Evolutionary conservation across 768 basidiomycete species (phyloP), one percentile per base, ranked within the genome.

Genomic region (Lentinula aciculospora): DNA sequence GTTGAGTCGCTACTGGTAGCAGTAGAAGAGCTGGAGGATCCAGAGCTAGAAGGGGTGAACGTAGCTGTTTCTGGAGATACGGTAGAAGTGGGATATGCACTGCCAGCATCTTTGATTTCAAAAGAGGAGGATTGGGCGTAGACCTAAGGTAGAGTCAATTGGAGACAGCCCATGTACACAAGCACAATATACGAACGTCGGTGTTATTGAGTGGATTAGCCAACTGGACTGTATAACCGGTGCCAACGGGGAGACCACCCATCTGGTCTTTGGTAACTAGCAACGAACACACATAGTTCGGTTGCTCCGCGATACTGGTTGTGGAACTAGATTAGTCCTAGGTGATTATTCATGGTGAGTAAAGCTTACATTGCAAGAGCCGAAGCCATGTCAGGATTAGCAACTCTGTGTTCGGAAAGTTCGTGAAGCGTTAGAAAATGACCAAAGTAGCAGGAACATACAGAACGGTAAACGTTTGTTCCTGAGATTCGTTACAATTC

Each of bases 251-350:
- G 21, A 74, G 73, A 64, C 63, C 65, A 37, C 76, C 70, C 32
- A 46, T 56, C 68, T 78, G 75, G 58, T 83, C 70, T 56, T 69
- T 64, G 31, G 76, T 78, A 63, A 88, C 74, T 21, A 68, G 64
- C 63, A 76, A 72, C 8, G 85, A 86, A 69, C 86, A 87, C 48
- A 85, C 78, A 53, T 71, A 81, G 70, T 84, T 84, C 56, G 78
- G 62, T 59, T 84, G 66, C 51, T 76, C 67, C 32, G 82, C 68
- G 36, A 88, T 75, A 69, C 79, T 68, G 47, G 64, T 61, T 4
- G 64, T 53, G n/a, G 13, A 13, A 31, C 7, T 39, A 7, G 15
- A 40, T 40, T 17, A 54, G 53, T 31, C 29, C 21, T 13, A 25
- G 0, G 19, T 9, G 42, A 21, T 12, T 13, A n/a, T 15, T 21